A percentile compares a stretch with the other conserved stretches of the same genome.
phyloP scores from a whole-genome alignment of 495 filamentous ascomycete species.

The Annulohypoxylon nitens region DNA sequence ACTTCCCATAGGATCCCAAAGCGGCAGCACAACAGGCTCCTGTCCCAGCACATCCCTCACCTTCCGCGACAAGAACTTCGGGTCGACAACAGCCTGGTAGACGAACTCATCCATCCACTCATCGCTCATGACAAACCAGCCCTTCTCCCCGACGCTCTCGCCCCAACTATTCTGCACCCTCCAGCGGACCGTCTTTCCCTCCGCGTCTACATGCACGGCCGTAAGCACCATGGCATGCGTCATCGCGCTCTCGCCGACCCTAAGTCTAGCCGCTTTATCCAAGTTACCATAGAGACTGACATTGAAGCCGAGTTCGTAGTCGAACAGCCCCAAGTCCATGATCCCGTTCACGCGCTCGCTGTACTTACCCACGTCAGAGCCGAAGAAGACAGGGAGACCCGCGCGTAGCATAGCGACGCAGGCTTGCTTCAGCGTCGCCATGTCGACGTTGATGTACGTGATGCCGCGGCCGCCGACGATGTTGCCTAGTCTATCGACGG shows the following conservation, averaged over 20 bases:
- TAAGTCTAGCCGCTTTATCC: constrained; percentile 77
- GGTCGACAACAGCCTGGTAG: constrained; percentile 89
- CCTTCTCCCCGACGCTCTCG: constrained; percentile 71
- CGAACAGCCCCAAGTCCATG: constrained; percentile 78
- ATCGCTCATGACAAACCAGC: constrained; percentile 91
- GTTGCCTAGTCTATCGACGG: constrained; percentile 83
- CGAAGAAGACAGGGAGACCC: constrained; percentile 87
- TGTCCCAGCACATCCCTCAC: constrained; percentile 76
- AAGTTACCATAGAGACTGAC: constrained; percentile 69
- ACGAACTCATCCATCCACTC: constrained; percentile 89
- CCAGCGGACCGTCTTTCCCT: constrained; percentile 77
- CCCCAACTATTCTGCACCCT: constrained; percentile 91
- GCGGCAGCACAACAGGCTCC: constrained; percentile 75
- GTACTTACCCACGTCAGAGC: constrained; percentile 87
- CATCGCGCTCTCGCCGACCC: constrained; percentile 81
- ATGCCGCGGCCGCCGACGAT: constrained; percentile 77
- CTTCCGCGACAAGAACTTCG: constrained; percentile 72
- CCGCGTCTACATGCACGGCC: constrained; percentile 76
- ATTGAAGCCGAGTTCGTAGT: constrained; percentile 85
- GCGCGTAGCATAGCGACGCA: constrained; percentile 80
- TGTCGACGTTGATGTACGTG: constrained; percentile 85
- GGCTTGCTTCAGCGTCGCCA: constrained; percentile 75
- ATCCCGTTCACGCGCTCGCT: constrained; percentile 73
- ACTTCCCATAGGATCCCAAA: constrained; percentile 92
- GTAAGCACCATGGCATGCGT: constrained; percentile 94